phyloP scores from a whole-genome alignment of 2,329 filamentous ascomycete genomes.

The Chrysoporthe deuterocubensis region DNA sequence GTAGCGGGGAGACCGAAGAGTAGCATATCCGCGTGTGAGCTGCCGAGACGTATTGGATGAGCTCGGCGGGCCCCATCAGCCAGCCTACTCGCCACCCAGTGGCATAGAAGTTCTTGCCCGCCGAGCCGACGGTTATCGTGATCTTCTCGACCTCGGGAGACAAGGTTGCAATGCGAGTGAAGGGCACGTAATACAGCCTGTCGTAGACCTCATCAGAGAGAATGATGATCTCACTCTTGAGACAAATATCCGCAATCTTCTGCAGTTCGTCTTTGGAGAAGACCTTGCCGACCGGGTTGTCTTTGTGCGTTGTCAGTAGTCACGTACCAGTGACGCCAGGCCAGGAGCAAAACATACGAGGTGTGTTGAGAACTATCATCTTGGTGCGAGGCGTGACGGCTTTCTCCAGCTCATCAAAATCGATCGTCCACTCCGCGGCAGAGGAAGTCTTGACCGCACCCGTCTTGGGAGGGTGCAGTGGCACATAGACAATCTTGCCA shows the following conservation, averaged over 20 bases:
- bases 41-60: slow-evolving; percentile 89
- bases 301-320: slow-evolving; percentile 41
- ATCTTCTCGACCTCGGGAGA: slow-evolving; percentile 87
- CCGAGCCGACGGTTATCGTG: slow-evolving; percentile 92
- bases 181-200: slow-evolving; percentile 91
- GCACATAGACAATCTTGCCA: slow-evolving; percentile 92
- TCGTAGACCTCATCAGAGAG: slow-evolving; percentile 94
- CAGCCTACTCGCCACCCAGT: slow-evolving; percentile 97
- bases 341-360: slow-evolving; percentile 46
- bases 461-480: slow-evolving; percentile 84
- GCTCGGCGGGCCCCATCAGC: slow-evolving; percentile 84
- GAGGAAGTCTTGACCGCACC: slow-evolving; percentile 81
- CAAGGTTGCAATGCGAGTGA: slow-evolving; percentile 88
- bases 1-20: slow-evolving; percentile 87
- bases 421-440: slow-evolving; percentile 84
- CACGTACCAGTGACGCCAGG: neutral
- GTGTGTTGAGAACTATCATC: slow-evolving; percentile 92
- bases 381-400: slow-evolving; percentile 86
- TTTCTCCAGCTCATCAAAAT: slow-evolving; percentile 79
- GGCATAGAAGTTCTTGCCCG: slow-evolving; percentile 97
- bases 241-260: slow-evolving; percentile 83
- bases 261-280: slow-evolving; percentile 83
- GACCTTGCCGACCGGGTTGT: slow-evolving; percentile 97
- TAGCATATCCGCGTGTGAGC: slow-evolving; percentile 98
- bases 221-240: slow-evolving; percentile 93